These are phyloP conservation scores for Trametes meyenii DNA, from an alignment of 768 basidiomycete genomes.

Conservation along the genomic window DNA sequence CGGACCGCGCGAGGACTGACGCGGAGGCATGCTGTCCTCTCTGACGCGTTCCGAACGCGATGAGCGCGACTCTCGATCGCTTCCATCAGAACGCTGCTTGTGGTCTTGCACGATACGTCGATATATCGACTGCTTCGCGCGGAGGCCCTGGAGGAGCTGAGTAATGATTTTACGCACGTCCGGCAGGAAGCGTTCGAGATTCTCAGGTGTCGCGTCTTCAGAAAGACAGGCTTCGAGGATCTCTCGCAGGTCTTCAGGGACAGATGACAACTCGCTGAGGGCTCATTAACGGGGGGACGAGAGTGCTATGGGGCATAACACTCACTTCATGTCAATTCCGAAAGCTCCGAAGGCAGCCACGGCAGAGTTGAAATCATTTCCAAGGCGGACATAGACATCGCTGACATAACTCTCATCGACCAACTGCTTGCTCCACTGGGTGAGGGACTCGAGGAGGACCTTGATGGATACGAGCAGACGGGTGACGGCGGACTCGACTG, in stretches of 20 bases:
- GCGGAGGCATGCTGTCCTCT: constrained; percentile 41
- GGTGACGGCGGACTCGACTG: constrained; percentile 90
- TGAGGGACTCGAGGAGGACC: constrained; percentile 87
- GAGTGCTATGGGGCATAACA: constrained; percentile 23
- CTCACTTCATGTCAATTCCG: constrained; percentile 91
- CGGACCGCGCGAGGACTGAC: constrained; percentile 23
- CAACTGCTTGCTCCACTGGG: constrained; percentile 76
- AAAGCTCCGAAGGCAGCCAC: constrained; percentile 85
- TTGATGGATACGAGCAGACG: constrained; percentile 93
- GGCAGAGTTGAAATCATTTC: constrained; percentile 96
- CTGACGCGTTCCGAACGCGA: constrained; percentile 45
- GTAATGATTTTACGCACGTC: constrained; percentile 92
- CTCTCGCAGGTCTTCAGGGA: constrained; percentile 86
- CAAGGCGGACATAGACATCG: constrained; percentile 94
- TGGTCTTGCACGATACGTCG: constrained; percentile 72
- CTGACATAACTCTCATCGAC: constrained; percentile 83
- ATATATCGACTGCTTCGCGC: constrained; percentile 88
- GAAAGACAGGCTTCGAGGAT: constrained; percentile 91
- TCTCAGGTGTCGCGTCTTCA: constrained; percentile 85
- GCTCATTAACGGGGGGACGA: constrained; percentile 4
- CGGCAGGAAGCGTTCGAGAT: constrained; percentile 88
- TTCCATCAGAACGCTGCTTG: constrained; percentile 49
- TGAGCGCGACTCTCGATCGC: constrained; percentile 60
- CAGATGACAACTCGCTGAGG: constrained; percentile 77
- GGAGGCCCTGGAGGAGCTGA: constrained; percentile 88